A percentile compares a stretch with the other conserved stretches of the same genome.
Evolutionary conservation across 2,329 filamentous ascomycete genomes (phyloP).

Genomic region (Pseudodiploospora longispora): DNA sequence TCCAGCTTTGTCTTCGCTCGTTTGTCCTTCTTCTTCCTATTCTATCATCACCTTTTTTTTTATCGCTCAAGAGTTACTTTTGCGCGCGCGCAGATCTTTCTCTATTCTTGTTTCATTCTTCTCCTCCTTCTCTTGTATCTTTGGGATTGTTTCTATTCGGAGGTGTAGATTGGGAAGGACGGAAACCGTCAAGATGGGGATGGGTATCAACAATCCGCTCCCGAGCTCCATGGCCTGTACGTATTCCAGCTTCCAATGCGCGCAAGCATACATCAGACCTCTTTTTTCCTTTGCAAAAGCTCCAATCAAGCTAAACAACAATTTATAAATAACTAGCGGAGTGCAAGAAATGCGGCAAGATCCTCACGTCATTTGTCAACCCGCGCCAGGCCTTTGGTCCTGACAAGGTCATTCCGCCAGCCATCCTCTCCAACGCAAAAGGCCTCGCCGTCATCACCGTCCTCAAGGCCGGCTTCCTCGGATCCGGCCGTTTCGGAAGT

Average conservation of each 20-base stretch:
- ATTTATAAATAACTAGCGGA: constrained; percentile 54
- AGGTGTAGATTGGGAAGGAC: no score
- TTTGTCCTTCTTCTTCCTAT: no score
- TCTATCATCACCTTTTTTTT: neutral
- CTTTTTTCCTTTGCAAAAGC: neutral
- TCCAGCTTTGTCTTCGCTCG: neutral
- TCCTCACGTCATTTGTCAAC: constrained; percentile 89
- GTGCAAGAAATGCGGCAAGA: constrained; percentile 95
- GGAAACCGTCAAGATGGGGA: constrained; percentile 18
- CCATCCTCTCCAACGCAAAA: constrained; percentile 85
- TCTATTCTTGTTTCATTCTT: neutral
- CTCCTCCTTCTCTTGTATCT: neutral
- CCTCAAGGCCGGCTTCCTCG: constrained; percentile 79
- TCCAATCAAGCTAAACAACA: neutral
- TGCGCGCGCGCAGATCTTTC: no score
- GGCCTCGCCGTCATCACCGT: constrained; percentile 81
- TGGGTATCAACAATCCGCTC: constrained; percentile 60
- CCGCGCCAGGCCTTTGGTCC: constrained; percentile 88
- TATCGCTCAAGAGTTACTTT: no score
- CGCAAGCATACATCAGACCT: constrained; percentile 4
- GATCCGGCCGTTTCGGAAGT: constrained; percentile 72
- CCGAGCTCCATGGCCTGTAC: constrained; percentile 61
- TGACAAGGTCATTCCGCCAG: constrained; percentile 92
- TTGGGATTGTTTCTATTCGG: neutral
- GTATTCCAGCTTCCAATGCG: constrained; percentile 21